Percentiles rank a stretch among this genome's conserved stretches.
Conservation (phyloP, 1,139 yeast species). For the Yamadazyma sp. region DNA sequence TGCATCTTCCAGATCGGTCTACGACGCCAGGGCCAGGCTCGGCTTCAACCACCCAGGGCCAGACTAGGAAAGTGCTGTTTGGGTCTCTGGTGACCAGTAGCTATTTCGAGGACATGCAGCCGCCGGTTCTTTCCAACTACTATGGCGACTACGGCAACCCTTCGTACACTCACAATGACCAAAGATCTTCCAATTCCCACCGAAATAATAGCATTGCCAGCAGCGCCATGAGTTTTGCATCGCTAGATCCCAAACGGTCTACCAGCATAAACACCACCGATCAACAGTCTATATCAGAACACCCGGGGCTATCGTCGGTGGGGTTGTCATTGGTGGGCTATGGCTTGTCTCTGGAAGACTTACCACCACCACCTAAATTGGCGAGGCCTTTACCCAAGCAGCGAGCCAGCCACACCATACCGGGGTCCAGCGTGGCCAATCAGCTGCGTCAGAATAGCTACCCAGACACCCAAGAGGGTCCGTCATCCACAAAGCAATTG, state of each 20-base stretch:
- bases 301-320: conserved; percentile 10
- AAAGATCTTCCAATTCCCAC: too few species aligned
- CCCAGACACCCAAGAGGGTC: conserved; percentile 14
- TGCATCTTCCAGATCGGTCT: conserved; percentile 24
- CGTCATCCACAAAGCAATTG: conserved; percentile 3
- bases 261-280: conserved; percentile 4
- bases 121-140: neutral
- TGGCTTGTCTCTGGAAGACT: conserved; percentile 28
- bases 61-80: neutral
- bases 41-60: neutral
- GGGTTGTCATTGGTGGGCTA: conserved; percentile 17
- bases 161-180: neutral
- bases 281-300: too few species aligned
- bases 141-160: neutral
- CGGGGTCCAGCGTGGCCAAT: conserved; percentile 3
- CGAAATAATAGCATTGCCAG: conserved; percentile 16
- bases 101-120: too few species aligned
- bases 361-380: conserved; percentile 23
- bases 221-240: conserved; percentile 22
- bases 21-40: neutral
- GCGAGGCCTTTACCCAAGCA: conserved; percentile 6
- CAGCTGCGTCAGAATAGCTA: conserved; percentile 15
- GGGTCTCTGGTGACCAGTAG: neutral
- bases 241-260: conserved; percentile 31
- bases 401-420: neutral